These are phyloP conservation scores for Drosera capensis DNA, from an alignment of 148 eudicot species.

Conservation along the genomic window DNA sequence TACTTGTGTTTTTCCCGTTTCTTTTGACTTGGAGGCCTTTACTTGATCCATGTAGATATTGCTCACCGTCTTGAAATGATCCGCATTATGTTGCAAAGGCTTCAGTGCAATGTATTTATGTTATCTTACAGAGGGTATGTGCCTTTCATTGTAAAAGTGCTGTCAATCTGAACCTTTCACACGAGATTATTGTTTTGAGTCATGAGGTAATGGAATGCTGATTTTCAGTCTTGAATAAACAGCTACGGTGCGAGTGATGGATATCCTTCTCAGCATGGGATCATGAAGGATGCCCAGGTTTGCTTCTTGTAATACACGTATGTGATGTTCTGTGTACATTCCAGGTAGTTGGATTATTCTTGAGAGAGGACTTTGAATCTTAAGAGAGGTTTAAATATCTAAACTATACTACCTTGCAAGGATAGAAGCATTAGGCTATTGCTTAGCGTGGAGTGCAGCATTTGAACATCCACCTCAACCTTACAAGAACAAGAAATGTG, in stretches of 20 bases:
- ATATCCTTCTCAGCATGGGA: slow-evolving; percentile 90
- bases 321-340: background rate
- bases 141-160: slow-evolving; percentile 2
- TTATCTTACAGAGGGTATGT: slow-evolving; percentile 95
- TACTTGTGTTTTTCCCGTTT: slow-evolving; percentile 1
- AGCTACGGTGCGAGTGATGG: slow-evolving; percentile 99
- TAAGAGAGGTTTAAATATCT: no score
- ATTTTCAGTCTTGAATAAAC: slow-evolving; percentile 9
- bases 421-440: no score
- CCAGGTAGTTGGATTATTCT: slow-evolving; percentile 1
- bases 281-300: slow-evolving; percentile 91
- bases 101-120: slow-evolving; percentile 92
- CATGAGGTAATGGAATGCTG: slow-evolving; percentile 1
- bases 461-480: no score
- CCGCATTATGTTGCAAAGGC: slow-evolving; percentile 68
- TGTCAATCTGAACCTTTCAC: slow-evolving; percentile 1
- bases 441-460: no score
- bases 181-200: background rate
- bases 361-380: slow-evolving; percentile 4
- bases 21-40: slow-evolving; percentile 30
- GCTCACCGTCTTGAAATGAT: slow-evolving; percentile 99
- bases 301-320: background rate
- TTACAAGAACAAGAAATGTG: no score
- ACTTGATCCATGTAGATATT: slow-evolving; percentile 55
- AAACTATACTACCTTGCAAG: no score